Conservation (phyloP, 2,329 filamentous ascomycete genomes). For the Elsinoe perseae region DNA sequence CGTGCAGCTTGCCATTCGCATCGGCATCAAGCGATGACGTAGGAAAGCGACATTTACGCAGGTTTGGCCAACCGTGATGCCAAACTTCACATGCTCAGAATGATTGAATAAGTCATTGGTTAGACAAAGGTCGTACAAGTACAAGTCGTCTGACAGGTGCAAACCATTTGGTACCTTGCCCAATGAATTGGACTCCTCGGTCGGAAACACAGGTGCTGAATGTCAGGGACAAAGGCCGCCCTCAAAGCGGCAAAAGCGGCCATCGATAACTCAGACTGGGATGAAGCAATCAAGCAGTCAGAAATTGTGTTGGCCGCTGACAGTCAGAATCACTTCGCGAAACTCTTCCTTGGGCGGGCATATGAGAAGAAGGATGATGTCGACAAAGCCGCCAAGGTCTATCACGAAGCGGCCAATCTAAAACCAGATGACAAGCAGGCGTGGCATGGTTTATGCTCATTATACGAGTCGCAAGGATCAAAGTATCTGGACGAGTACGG, state of each 20-base stretch:
- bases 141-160: background rate
- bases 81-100: constrained; percentile 4
- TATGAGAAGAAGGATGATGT: constrained; percentile 65
- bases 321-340: constrained; percentile 70
- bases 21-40: background rate
- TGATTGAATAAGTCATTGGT: background rate
- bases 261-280: constrained; percentile 70
- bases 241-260: constrained; percentile 75
- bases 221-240: constrained; percentile 55
- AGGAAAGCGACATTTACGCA: background rate
- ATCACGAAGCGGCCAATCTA: constrained; percentile 61
- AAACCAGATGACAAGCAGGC: constrained; percentile 72
- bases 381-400: constrained; percentile 68
- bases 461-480: constrained; percentile 71
- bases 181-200: background rate
- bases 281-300: constrained; percentile 63
- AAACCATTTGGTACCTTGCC: background rate
- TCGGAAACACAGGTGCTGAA: constrained; percentile 19
- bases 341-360: constrained; percentile 82
- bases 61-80: background rate
- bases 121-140: background rate
- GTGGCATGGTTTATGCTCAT: constrained; percentile 80
- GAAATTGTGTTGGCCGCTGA: constrained; percentile 63
- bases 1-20: background rate
- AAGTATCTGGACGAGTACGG: constrained; percentile 67